Evolutionary conservation across 768 basidiomycete genomes (phyloP).

Genomic region (Lentinula sp.): DNA sequence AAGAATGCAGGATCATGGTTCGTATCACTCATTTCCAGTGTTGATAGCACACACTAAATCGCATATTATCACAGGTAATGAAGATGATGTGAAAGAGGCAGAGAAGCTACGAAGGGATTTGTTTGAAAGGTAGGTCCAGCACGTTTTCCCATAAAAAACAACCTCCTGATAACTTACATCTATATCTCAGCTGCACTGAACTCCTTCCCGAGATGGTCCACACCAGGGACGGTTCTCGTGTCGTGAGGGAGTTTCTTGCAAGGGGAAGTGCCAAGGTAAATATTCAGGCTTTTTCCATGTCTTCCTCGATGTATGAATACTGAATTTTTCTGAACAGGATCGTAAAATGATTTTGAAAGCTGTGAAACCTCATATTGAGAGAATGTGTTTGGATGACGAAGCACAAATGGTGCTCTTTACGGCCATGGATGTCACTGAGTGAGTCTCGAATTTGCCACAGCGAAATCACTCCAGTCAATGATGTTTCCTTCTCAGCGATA

Average conservation of each 20-base stretch:
- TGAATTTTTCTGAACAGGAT: conserved; percentile 40
- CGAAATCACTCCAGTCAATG: neutral
- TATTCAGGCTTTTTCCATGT: too few species aligned
- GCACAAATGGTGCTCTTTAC: conserved; percentile 89
- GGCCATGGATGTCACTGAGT: conserved; percentile 88
- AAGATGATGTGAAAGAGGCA: conserved; percentile 42
- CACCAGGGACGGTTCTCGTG: conserved; percentile 85
- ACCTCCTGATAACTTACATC: neutral
- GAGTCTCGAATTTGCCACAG: conserved; percentile 17
- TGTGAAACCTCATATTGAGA: conserved; percentile 83
- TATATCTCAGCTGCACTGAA: conserved; percentile 61
- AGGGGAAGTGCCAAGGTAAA: conserved; percentile 75
- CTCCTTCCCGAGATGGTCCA: conserved; percentile 90
- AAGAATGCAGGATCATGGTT: conserved; percentile 29
- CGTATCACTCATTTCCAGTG: neutral
- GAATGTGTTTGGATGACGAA: conserved; percentile 85
- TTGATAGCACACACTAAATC: neutral
- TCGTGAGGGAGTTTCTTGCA: conserved; percentile 80
- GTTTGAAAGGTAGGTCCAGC: conserved; percentile 61
- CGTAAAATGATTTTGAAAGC: conserved; percentile 88
- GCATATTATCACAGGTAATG: conserved; percentile 14
- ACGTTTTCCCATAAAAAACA: neutral
- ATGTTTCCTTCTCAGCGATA: conserved; percentile 51
- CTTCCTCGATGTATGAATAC: neutral
- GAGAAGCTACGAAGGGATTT: conserved; percentile 76